These are phyloP conservation scores for Cystobasidiaceae sp. DNA, from an alignment of 1,284 basidiomycete species.

Conservation along the genomic window DNA sequence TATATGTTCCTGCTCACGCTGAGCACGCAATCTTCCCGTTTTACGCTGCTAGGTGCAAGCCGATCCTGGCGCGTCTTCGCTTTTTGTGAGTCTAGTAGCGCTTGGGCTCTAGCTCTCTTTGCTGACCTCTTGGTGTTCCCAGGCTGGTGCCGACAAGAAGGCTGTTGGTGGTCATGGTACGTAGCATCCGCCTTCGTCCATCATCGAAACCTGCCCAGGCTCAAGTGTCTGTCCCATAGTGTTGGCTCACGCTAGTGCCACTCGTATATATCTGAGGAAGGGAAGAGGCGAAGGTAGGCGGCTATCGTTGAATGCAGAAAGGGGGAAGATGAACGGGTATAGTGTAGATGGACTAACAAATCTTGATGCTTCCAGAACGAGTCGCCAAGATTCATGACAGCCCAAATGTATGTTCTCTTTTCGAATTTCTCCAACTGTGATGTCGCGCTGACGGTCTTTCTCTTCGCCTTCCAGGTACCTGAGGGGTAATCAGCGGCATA, in stretches of 20 bases:
- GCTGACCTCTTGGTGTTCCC: too few relatives aligned
- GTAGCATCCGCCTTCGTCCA: background rate
- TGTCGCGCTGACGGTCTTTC: background rate
- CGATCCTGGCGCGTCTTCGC: slow-evolving; percentile 88
- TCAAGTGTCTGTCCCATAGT: background rate
- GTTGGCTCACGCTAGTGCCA: slow-evolving; percentile 76
- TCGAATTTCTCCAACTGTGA: background rate
- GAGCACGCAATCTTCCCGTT: too few relatives aligned
- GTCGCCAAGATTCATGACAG: slow-evolving; percentile 93
- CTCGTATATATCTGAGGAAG: slow-evolving; percentile 77
- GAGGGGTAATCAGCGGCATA: slow-evolving; percentile 31
- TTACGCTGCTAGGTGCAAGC: slow-evolving; percentile 53
- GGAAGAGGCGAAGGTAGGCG: slow-evolving; percentile 90
- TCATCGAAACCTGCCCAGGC: too few relatives aligned
- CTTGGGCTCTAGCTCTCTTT: too few relatives aligned
- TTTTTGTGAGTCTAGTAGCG: slow-evolving; percentile 68
- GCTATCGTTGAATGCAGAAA: too few relatives aligned
- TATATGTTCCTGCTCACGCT: too few relatives aligned
- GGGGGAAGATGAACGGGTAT: too few relatives aligned
- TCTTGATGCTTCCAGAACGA: too few relatives aligned
- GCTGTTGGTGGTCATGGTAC: slow-evolving; percentile 60
- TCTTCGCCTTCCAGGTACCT: background rate
- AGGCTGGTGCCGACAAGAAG: slow-evolving; percentile 40
- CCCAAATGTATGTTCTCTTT: slow-evolving; percentile 66
- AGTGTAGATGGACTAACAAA: too few relatives aligned